Evolutionary conservation across 768 basidiomycete genomes (phyloP).

Genomic region (Rhodotorula paludigena): DNA sequence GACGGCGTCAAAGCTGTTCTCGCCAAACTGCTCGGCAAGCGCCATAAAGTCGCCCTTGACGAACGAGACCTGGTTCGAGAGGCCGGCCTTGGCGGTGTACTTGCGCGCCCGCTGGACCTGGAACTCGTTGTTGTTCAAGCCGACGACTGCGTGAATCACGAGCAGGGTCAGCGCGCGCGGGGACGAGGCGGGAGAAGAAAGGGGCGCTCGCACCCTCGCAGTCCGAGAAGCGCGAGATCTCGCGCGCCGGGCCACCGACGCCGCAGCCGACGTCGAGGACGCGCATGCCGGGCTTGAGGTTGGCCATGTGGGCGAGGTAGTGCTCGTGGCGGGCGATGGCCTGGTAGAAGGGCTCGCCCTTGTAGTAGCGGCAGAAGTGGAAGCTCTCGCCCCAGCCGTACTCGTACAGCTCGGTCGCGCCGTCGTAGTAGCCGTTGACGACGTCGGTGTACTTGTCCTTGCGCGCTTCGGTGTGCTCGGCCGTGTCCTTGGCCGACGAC

Average conservation of each 20-base stretch:
- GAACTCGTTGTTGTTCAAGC: slow-evolving; percentile 90
- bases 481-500: slow-evolving; percentile 65
- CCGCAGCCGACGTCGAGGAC: slow-evolving; percentile 98
- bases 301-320: slow-evolving; percentile 85
- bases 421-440: slow-evolving; percentile 87
- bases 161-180: not conserved
- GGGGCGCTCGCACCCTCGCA: slow-evolving; percentile 50
- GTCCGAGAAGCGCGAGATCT: slow-evolving; percentile 87
- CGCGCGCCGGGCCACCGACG: slow-evolving; percentile 88
- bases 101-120: slow-evolving; percentile 79
- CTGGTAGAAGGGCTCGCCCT: slow-evolving; percentile 57
- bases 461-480: slow-evolving; percentile 64
- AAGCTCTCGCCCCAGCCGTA: slow-evolving; percentile 69
- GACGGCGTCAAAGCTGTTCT: slow-evolving; percentile 92
- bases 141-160: slow-evolving; percentile 13
- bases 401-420: slow-evolving; percentile 78
- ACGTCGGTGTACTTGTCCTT: slow-evolving; percentile 82
- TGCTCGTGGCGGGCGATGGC: slow-evolving; percentile 84
- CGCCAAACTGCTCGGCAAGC: slow-evolving; percentile 81
- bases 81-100: slow-evolving; percentile 71
- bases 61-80: slow-evolving; percentile 72
- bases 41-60: slow-evolving; percentile 97
- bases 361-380: slow-evolving; percentile 96
- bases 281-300: slow-evolving; percentile 78
- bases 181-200: not conserved